These are phyloP conservation scores for Eucalyptus virginea DNA, from an alignment of 345 rosid species.

Conservation along the genomic window DNA sequence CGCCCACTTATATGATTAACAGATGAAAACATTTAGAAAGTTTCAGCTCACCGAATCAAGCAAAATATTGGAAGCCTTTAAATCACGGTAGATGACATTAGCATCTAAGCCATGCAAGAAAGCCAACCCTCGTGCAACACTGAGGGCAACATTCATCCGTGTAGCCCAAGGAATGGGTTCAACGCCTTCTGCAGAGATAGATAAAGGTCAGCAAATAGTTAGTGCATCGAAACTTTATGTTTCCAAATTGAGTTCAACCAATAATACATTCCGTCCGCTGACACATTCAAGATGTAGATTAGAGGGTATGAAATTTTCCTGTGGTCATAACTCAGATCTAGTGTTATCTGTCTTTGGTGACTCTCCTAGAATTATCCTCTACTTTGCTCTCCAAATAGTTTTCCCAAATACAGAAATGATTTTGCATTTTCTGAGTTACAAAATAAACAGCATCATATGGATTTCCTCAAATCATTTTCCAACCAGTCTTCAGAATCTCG, in stretches of 20 bases:
- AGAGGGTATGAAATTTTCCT: background rate
- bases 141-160: constrained; percentile 37
- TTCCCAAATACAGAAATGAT: background rate
- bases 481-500: background rate
- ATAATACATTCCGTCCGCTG: background rate
- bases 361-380: background rate
- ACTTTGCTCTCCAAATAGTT: background rate
- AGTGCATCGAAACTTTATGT: background rate
- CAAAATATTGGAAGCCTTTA: constrained; percentile 63
- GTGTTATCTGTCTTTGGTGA: background rate
- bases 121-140: constrained; percentile 46
- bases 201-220: background rate
- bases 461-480: background rate
- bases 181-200: constrained; percentile 25
- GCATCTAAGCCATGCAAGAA: constrained; percentile 55
- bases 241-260: background rate
- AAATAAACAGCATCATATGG: background rate
- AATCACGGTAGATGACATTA: constrained; percentile 55
- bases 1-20: background rate
- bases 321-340: background rate
- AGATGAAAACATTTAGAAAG: background rate
- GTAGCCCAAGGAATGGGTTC: constrained; percentile 46
- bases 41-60: constrained; percentile 44
- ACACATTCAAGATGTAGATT: background rate
- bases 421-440: background rate